Evolutionary conservation across 257 asterid species (phyloP).

Genomic region (Ligustrum vulgare): DNA sequence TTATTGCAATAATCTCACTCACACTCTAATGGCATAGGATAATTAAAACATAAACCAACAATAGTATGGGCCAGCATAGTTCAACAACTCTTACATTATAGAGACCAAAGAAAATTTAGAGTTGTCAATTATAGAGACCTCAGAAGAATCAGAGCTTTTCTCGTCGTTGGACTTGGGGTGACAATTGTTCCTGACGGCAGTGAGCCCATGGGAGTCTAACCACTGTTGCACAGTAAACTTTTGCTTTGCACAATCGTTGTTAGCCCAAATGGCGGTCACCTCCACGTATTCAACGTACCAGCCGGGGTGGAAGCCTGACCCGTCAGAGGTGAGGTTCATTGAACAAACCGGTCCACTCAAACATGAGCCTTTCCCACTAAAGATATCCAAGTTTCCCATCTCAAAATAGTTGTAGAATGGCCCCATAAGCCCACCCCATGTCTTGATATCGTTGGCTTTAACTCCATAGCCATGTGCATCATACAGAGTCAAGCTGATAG

Average conservation of each 20-base stretch:
- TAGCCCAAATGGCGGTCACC: conserved; percentile 55
- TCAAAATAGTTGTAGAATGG: conserved; percentile 56
- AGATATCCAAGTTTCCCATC: conserved; percentile 71
- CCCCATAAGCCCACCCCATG: conserved; percentile 90
- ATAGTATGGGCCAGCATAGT: background rate
- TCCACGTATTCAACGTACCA: conserved; percentile 75
- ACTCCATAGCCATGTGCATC: conserved; percentile 45
- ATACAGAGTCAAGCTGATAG: conserved; percentile 46
- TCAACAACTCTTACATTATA: background rate
- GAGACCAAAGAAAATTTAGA: too few relatives aligned
- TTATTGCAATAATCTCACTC: background rate
- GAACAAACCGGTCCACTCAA: conserved; percentile 51
- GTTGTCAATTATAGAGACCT: conserved; percentile 6
- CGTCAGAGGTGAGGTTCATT: conserved; percentile 71
- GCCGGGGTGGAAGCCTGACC: conserved; percentile 61
- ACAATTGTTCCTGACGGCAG: conserved; percentile 47
- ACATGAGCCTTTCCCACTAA: conserved; percentile 74
- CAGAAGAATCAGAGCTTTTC: conserved; percentile 7
- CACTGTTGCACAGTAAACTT: conserved; percentile 68
- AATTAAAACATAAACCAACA: background rate
- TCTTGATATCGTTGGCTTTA: conserved; percentile 45
- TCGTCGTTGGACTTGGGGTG: background rate
- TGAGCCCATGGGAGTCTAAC: conserved; percentile 63
- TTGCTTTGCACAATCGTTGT: conserved; percentile 39
- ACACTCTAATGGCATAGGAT: background rate